These are phyloP conservation scores for Coccinonectria pachysandricola DNA, from an alignment of 2,329 filamentous ascomycete genomes.

Conservation along the genomic window DNA sequence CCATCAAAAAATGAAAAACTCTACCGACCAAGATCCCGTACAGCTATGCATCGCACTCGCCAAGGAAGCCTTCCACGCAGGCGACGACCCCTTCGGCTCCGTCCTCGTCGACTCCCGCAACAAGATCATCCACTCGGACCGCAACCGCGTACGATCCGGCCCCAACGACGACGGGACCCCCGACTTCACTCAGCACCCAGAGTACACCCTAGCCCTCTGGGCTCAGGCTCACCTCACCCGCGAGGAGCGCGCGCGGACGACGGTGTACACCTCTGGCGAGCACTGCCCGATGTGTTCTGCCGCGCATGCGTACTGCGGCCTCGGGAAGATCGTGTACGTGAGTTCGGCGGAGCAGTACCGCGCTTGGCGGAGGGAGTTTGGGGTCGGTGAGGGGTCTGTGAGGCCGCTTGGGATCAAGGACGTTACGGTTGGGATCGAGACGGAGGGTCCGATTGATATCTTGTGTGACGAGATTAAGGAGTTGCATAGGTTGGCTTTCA, in stretches of 20 bases:
- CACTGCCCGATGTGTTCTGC: slow-evolving; percentile 29
- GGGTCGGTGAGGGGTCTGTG: slow-evolving; percentile 10
- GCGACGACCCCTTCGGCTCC: slow-evolving; percentile 27
- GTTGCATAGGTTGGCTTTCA: slow-evolving; percentile 16
- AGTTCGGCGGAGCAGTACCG: slow-evolving; percentile 20
- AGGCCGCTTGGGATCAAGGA: slow-evolving; percentile 18
- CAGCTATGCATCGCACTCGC: slow-evolving; percentile 24
- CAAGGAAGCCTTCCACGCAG: slow-evolving; percentile 25
- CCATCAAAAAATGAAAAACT: too few species aligned
- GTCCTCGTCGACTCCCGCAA: slow-evolving; percentile 22
- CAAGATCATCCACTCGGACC: slow-evolving; percentile 21
- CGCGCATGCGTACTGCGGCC: slow-evolving; percentile 24
- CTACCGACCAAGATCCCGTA: too few species aligned
- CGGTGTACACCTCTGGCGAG: slow-evolving; percentile 28
- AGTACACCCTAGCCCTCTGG: slow-evolving; percentile 27
- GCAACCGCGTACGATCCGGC: slow-evolving; percentile 25
- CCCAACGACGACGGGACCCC: slow-evolving; percentile 13
- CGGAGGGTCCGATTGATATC: slow-evolving; percentile 21
- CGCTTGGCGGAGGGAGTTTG: slow-evolving; percentile 20
- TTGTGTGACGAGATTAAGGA: slow-evolving; percentile 20
- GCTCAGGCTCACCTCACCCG: slow-evolving; percentile 25
- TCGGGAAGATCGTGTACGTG: slow-evolving; percentile 26
- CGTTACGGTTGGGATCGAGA: slow-evolving; percentile 18
- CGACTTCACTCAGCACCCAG: slow-evolving; percentile 26
- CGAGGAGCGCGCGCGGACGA: slow-evolving; percentile 27